Conservation (phyloP, 805 yeast genomes). For the Starmera quercuum region DNA sequence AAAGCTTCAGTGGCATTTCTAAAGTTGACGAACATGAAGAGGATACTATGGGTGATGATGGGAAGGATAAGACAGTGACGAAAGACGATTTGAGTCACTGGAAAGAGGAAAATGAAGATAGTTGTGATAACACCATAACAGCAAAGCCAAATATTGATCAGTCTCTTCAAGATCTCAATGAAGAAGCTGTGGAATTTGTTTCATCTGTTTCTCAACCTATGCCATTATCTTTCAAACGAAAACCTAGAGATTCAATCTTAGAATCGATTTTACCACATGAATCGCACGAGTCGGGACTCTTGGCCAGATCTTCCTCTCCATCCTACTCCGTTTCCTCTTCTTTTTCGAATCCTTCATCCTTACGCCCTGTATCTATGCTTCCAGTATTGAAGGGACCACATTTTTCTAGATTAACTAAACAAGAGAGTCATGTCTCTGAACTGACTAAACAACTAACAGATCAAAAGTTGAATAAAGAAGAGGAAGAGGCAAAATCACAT, state of each 20-base stretch:
- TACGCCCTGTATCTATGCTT: not conserved
- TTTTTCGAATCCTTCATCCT: not conserved
- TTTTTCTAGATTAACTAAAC: conserved; percentile 2
- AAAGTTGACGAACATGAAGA: conserved; percentile 1
- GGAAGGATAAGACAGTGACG: conserved; percentile 3
- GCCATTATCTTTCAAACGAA: conserved; percentile 5
- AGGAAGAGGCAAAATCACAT: too few species aligned
- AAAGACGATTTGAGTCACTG: conserved; percentile 15
- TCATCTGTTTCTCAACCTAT: conserved; percentile 10
- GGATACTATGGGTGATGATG: conserved; percentile 15
- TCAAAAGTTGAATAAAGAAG: conserved; percentile 2
- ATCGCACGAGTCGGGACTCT: not conserved
- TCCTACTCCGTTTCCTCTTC: conserved; percentile 5
- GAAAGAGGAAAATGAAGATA: conserved; percentile 8
- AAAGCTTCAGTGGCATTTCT: not conserved
- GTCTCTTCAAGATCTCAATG: too few species aligned
- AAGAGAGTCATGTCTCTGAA: conserved; percentile 14
- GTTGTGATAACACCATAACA: not conserved
- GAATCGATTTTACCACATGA: conserved; percentile 18
- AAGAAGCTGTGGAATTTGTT: conserved; percentile 14
- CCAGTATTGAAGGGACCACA: conserved; percentile 2
- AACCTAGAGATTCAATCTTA: conserved; percentile 17
- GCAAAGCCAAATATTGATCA: not conserved
- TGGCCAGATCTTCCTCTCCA: conserved; percentile 4
- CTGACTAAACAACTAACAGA: conserved; percentile 18